Evolutionary conservation across 2,329 filamentous ascomycete species (phyloP).

Genomic region (Botryotinia convoluta): DNA sequence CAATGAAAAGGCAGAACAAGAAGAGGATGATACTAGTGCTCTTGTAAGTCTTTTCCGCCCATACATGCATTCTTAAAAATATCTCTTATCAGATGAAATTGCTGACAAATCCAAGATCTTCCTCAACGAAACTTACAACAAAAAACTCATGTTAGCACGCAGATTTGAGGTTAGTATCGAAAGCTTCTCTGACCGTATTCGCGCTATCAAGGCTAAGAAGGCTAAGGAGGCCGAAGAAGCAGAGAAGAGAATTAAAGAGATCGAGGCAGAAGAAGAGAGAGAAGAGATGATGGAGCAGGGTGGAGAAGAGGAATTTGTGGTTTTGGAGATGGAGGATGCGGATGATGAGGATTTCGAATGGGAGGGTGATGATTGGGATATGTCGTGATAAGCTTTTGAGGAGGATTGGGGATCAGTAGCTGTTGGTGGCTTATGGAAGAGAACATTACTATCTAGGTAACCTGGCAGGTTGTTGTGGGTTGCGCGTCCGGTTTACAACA

Average conservation of each 20-base stretch:
- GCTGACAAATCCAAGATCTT: neutral
- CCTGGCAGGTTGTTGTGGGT: too few relatives aligned
- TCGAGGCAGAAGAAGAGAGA: neutral
- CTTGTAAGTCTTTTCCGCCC: neutral
- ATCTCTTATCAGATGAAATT: rapidly evolving
- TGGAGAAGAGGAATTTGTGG: neutral
- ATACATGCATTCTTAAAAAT: too few relatives aligned
- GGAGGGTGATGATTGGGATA: neutral
- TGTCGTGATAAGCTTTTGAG: neutral
- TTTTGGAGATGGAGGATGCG: neutral
- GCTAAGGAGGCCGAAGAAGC: neutral
- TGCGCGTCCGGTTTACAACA: neutral
- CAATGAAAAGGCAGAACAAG: neutral
- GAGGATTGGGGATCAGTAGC: rapidly evolving
- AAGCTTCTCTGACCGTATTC: neutral
- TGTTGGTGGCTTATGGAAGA: neutral
- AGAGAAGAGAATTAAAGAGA: neutral
- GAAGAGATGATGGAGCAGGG: neutral
- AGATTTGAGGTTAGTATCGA: neutral
- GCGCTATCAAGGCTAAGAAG: neutral
- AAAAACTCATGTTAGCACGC: neutral
- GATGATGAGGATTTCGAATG: neutral
- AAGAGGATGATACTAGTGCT: neutral
- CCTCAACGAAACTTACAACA: neutral
- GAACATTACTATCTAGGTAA: neutral